phyloP scores from a whole-genome alignment of 257 asterid genomes.

The Echium plantagineum region DNA sequence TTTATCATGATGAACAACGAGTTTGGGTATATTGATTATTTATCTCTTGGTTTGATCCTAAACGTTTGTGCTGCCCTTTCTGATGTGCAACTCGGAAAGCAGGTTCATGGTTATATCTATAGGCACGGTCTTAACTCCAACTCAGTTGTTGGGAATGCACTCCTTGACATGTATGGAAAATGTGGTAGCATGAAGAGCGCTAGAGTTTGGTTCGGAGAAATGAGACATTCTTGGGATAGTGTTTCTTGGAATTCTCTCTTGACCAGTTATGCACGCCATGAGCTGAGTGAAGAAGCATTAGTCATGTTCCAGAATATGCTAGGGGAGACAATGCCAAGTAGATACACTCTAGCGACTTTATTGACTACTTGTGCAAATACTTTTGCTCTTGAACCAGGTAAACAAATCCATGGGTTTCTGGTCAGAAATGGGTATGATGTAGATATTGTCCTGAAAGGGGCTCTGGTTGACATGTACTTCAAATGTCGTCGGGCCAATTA shows the following conservation, averaged over 20 bases:
- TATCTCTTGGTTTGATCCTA: conserved; percentile 49
- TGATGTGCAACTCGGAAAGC: conserved; percentile 61
- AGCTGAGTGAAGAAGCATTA: conserved; percentile 54
- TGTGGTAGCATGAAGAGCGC: conserved; percentile 53
- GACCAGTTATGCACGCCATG: conserved; percentile 44
- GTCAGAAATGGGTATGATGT: conserved; percentile 48
- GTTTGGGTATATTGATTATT: conserved; percentile 35
- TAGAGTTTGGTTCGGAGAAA: conserved; percentile 45
- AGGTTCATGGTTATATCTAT: conserved; percentile 58
- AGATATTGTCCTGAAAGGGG: conserved; percentile 51
- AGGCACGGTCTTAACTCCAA: conserved; percentile 41
- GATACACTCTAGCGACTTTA: conserved; percentile 58
- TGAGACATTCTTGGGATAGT: conserved; percentile 41
- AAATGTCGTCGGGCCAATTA: conserved; percentile 49
- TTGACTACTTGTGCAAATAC: conserved; percentile 73
- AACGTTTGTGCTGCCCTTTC: conserved; percentile 47
- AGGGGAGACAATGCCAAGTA: conserved; percentile 53
- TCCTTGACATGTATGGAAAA: conserved; percentile 74
- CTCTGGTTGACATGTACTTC: conserved; percentile 74
- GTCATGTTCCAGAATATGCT: conserved; percentile 39
- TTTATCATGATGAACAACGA: conserved; percentile 35
- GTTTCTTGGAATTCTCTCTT: conserved; percentile 71
- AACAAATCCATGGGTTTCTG: conserved; percentile 66
- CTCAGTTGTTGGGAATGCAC: conserved; percentile 41
- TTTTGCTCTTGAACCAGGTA: conserved; percentile 45